phyloP scores from a whole-genome alignment of 2,329 filamentous ascomycete species.

The Juglanconis sp. region DNA sequence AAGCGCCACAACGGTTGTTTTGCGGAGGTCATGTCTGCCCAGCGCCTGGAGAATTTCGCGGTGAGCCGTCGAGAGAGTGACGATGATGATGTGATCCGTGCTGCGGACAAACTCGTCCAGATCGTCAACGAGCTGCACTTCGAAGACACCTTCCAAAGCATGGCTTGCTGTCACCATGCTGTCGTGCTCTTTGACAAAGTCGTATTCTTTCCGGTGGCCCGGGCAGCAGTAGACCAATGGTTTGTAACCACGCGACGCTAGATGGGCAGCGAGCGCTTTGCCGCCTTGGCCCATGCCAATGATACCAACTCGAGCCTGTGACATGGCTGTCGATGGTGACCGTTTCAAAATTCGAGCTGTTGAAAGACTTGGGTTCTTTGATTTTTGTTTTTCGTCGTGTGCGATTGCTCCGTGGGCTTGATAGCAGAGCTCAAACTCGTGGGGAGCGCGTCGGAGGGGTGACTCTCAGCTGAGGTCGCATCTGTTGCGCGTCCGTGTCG shows the following conservation, averaged over 20 bases:
- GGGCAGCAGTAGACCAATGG: conserved; percentile 7
- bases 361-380: background rate
- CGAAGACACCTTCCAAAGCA: background rate
- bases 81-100: conserved; percentile 2
- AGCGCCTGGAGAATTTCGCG: conserved; percentile 3
- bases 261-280: conserved; percentile 5
- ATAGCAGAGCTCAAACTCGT: too few relatives aligned
- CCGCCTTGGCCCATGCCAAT: conserved; percentile 8
- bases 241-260: background rate
- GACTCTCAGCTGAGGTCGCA: too few relatives aligned
- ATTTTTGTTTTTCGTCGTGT: too few relatives aligned
- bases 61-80: conserved; percentile 5
- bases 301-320: conserved; percentile 4
- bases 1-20: background rate
- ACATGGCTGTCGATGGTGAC: background rate
- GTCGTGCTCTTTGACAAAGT: background rate
- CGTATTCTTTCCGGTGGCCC: conserved; percentile 5
- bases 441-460: too few relatives aligned
- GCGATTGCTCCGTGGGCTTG: too few relatives aligned
- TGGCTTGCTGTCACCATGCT: background rate
- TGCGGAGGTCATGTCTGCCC: background rate
- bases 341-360: background rate
- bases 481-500: too few relatives aligned
- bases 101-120: background rate
- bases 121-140: background rate